Evolutionary conservation across 495 filamentous ascomycete species (phyloP).

Genomic region (Penicillium goetzii): DNA sequence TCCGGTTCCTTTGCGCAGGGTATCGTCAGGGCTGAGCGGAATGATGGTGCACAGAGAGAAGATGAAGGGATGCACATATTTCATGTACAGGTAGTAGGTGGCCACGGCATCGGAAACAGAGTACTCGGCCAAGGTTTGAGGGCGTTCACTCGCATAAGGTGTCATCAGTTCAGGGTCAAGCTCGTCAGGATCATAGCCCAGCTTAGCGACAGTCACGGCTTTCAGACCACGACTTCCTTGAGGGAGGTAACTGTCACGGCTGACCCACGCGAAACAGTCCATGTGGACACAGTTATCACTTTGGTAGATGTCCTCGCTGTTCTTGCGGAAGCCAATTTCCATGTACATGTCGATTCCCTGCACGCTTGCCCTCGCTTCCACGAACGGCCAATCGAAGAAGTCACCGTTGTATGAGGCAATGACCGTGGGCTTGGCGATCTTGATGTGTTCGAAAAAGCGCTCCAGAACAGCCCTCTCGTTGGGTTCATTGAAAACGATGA

Average conservation of each 20-base stretch:
- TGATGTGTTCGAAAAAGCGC: constrained; percentile 93
- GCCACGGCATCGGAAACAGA: constrained; percentile 99
- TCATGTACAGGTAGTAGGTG: constrained; percentile 99
- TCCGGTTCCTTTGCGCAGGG: constrained; percentile 91
- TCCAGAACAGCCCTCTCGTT: constrained; percentile 88
- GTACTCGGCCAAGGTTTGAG: constrained; percentile 94
- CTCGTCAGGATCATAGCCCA: constrained; percentile 98
- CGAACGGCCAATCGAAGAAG: constrained; percentile 99
- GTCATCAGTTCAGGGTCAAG: constrained; percentile 98
- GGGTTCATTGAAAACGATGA: constrained; percentile 97
- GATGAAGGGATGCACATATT: constrained; percentile 99
- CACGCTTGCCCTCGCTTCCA: constrained; percentile 88
- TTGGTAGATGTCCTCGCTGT: constrained; percentile 93
- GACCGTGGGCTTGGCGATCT: constrained; percentile 90
- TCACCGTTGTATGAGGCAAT: constrained; percentile 99
- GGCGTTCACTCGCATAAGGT: constrained; percentile 85
- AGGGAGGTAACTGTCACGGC: constrained; percentile 95
- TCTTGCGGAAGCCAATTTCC: constrained; percentile 95
- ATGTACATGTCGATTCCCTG: constrained; percentile 99
- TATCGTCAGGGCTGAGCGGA: constrained; percentile 89
- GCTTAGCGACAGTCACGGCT: constrained; percentile 94
- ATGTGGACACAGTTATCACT: constrained; percentile 95
- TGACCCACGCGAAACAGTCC: constrained; percentile 99
- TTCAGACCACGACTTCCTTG: constrained; percentile 98
- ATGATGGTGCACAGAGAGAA: constrained; percentile 98